Evolutionary conservation across 257 asterid species (phyloP).

Genomic region (Thymus quinquecostatus): DNA sequence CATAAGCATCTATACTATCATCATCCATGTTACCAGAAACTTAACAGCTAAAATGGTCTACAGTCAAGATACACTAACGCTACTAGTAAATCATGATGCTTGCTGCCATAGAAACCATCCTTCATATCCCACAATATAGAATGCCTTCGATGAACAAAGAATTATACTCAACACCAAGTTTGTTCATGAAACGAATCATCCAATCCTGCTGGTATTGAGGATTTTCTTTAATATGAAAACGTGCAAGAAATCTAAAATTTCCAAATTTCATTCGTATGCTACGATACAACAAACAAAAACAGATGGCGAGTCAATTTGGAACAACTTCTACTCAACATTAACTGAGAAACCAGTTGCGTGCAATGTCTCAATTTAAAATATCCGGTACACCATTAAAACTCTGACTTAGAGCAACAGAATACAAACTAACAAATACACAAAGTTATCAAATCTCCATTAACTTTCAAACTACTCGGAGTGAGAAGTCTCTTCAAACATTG

Average conservation of each 20-base stretch:
- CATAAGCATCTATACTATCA: not conserved
- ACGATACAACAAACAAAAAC: not conserved
- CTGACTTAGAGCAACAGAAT: not conserved
- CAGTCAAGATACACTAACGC: not conserved
- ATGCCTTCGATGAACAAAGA: not conserved
- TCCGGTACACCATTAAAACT: not conserved
- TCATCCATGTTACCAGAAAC: not conserved
- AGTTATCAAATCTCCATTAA: not conserved
- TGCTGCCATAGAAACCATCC: not conserved
- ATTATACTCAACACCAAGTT: not conserved
- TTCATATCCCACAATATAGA: not conserved
- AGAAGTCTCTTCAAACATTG: not conserved
- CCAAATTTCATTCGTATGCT: not conserved
- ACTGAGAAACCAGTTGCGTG: not conserved
- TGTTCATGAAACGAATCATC: not conserved
- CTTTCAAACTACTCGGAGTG: not conserved
- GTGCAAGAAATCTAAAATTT: not conserved
- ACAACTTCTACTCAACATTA: slow-evolving; percentile 7
- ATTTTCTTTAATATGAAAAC: too few species aligned
- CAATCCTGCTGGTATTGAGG: not conserved
- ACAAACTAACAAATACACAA: not conserved
- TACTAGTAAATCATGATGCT: not conserved
- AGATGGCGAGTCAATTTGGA: not conserved
- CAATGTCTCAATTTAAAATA: not conserved
- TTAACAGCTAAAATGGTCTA: not conserved